These are phyloP conservation scores for Micractinium conductrix DNA, from an alignment of 139 green algal species.

Conservation along the genomic window DNA sequence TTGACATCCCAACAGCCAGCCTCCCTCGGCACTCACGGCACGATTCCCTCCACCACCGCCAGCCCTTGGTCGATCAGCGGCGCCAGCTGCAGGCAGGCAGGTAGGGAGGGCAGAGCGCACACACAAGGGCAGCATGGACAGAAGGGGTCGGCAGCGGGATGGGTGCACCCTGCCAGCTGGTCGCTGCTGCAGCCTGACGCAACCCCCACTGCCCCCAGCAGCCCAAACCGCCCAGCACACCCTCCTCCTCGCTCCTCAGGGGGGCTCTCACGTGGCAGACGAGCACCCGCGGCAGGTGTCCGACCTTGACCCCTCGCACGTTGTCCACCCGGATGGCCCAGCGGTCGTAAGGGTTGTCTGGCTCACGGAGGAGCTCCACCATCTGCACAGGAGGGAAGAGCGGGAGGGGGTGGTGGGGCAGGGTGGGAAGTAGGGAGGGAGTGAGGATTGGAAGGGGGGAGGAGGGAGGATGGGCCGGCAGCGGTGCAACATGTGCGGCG, in stretches of 20 bases:
- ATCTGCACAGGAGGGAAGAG: conserved; percentile 43
- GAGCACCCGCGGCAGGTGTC: conserved; percentile 22
- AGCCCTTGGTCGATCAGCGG: conserved; percentile 48
- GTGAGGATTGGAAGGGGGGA: no score
- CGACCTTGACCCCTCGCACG: conserved; percentile 36
- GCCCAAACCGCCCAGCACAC: not conserved
- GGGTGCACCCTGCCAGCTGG: no score
- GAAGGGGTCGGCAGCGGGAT: not conserved
- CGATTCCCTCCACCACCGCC: conserved; percentile 52
- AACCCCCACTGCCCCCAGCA: not conserved
- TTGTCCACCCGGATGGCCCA: conserved; percentile 75
- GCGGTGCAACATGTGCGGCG: no score
- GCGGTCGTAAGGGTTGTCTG: conserved; percentile 66
- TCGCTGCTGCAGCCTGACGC: not conserved
- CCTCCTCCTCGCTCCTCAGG: not conserved
- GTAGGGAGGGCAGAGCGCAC: not conserved
- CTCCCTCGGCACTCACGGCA: not conserved
- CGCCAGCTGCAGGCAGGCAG: conserved; percentile 36
- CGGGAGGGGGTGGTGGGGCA: not conserved
- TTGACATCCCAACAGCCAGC: not conserved
- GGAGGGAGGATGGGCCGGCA: no score
- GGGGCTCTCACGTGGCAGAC: conserved; percentile 29
- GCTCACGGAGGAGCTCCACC: conserved; percentile 64
- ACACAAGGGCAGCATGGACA: not conserved
- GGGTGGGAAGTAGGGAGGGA: no score